Conservation (phyloP, 164 flowering plant genomes). For the Macadamia integrifolia region DNA sequence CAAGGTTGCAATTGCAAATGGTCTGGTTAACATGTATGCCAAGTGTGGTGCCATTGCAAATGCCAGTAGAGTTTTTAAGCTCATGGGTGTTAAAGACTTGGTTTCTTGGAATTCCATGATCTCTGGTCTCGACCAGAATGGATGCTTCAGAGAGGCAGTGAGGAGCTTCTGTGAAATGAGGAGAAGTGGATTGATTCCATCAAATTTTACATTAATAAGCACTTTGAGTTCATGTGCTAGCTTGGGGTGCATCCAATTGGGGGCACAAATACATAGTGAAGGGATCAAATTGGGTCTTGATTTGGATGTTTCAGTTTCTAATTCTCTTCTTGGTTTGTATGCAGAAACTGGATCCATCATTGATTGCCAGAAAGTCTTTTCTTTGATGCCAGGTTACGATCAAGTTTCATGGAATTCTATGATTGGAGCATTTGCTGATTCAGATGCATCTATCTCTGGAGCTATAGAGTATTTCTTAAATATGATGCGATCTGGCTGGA, state of each 20-base stretch:
- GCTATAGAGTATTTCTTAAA: constrained; percentile 41
- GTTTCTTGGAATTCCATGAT: constrained; percentile 88
- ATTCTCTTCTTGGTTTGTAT: constrained; percentile 75
- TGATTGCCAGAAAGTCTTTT: constrained; percentile 58
- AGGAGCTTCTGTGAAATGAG: constrained; percentile 44
- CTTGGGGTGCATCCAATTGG: constrained; percentile 43
- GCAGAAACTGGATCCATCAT: constrained; percentile 44
- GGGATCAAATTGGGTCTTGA: constrained; percentile 75
- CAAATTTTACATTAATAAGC: constrained; percentile 73
- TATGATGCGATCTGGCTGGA: constrained; percentile 70
- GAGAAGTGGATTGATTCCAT: constrained; percentile 42
- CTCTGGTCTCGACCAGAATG: constrained; percentile 78
- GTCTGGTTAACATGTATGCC: constrained; percentile 77
- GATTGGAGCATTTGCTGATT: constrained; percentile 59
- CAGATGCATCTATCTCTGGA: constrained; percentile 34
- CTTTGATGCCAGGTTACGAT: constrained; percentile 56
- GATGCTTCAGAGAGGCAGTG: constrained; percentile 52
- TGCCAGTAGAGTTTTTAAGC: constrained; percentile 48
- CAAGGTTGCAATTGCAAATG: constrained; percentile 58
- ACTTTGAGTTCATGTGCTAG: constrained; percentile 81
- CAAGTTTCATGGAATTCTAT: constrained; percentile 83
- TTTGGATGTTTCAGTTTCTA: constrained; percentile 74
- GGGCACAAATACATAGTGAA: constrained; percentile 63
- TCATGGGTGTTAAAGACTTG: constrained; percentile 55
- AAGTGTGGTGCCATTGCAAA: constrained; percentile 55